Conservation (phyloP, 1,284 basidiomycete species). For the Sanguinoderma infundibulare region DNA sequence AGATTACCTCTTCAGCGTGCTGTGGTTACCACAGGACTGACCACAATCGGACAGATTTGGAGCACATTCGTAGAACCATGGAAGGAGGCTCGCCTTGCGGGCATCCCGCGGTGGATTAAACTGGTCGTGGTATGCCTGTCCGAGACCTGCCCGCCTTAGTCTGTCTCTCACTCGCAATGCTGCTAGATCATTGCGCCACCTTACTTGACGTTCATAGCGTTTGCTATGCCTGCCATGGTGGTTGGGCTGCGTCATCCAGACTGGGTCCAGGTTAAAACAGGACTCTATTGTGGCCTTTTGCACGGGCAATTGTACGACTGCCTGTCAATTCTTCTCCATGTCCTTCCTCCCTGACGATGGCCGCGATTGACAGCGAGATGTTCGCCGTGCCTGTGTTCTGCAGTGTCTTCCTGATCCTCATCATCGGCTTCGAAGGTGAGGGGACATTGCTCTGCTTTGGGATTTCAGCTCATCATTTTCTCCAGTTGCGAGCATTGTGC, state of each 20-base stretch:
- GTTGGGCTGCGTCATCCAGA: slow-evolving; percentile 30
- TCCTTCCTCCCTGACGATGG: neutral
- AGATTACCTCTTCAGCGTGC: too few species aligned
- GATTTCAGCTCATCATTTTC: neutral
- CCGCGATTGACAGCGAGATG: slow-evolving; percentile 33
- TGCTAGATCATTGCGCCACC: slow-evolving; percentile 43
- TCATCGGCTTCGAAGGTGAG: slow-evolving; percentile 51
- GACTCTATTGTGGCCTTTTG: slow-evolving; percentile 52
- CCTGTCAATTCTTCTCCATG: neutral
- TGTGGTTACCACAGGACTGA: neutral
- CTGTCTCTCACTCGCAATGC: neutral
- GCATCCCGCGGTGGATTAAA: slow-evolving; percentile 23
- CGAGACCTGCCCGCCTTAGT: neutral
- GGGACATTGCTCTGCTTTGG: neutral
- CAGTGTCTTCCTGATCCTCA: slow-evolving; percentile 41
- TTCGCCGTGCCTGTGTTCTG: slow-evolving; percentile 52
- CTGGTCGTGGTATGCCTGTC: slow-evolving; percentile 17
- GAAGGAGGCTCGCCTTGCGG: slow-evolving; percentile 19
- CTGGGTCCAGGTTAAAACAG: slow-evolving; percentile 42
- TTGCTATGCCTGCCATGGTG: slow-evolving; percentile 13
- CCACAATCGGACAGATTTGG: slow-evolving; percentile 40
- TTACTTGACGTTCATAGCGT: slow-evolving; percentile 39
- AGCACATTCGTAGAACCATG: slow-evolving; percentile 37
- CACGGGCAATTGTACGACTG: slow-evolving; percentile 39
- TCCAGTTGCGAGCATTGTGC: slow-evolving; percentile 41